Conservation (phyloP, 2,329 filamentous ascomycete species). For the Hymenoscyphus repandus region DNA sequence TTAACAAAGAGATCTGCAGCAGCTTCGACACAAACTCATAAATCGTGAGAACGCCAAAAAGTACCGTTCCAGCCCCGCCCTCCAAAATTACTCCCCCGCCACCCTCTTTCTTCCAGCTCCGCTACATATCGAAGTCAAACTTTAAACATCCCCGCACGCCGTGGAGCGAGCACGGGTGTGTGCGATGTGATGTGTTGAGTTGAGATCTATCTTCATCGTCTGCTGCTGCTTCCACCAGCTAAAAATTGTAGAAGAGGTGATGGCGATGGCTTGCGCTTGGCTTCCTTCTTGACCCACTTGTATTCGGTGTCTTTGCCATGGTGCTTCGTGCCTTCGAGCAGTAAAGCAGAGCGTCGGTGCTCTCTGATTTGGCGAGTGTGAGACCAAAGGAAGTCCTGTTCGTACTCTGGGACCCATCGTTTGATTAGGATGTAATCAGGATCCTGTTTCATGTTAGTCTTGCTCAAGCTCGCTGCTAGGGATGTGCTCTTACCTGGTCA, state of each 20-base stretch:
- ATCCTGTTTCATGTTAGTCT: conserved; percentile 47
- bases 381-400: conserved; percentile 67
- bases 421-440: conserved; percentile 69
- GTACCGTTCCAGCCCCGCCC: too few relatives aligned
- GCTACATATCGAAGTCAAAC: too few relatives aligned
- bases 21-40: too few relatives aligned
- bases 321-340: conserved; percentile 24
- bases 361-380: conserved; percentile 56
- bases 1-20: too few relatives aligned
- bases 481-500: conserved; percentile 43
- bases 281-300: conserved; percentile 29
- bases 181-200: too few relatives aligned
- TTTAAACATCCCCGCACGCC: too few relatives aligned
- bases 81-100: too few relatives aligned
- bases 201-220: too few relatives aligned
- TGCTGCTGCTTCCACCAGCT: conserved; percentile 22
- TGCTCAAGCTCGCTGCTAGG: background rate
- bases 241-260: conserved; percentile 29
- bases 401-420: conserved; percentile 64
- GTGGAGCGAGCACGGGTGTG: too few relatives aligned
- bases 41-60: too few relatives aligned
- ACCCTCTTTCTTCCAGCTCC: too few relatives aligned
- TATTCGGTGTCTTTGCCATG: conserved; percentile 24
- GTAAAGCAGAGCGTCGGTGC: conserved; percentile 17
- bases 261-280: conserved; percentile 27